phyloP scores from a whole-genome alignment of 768 basidiomycete genomes.

The Sarcodon aspratus region DNA sequence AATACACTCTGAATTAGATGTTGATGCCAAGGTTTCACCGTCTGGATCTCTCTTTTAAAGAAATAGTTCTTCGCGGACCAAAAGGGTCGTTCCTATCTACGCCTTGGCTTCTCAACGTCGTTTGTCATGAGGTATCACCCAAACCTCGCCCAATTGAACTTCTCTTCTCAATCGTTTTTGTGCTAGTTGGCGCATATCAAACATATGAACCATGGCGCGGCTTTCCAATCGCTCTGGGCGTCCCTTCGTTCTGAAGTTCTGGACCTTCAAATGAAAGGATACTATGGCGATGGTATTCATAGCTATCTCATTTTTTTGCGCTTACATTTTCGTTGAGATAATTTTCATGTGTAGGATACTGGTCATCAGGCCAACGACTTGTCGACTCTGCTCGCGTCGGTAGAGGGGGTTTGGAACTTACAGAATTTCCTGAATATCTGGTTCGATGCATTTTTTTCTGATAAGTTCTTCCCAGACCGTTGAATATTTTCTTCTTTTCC shows the following conservation, averaged over 20 bases:
- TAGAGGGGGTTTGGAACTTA: constrained; percentile 37
- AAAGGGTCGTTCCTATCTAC: constrained; percentile 51
- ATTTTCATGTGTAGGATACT: constrained; percentile 42
- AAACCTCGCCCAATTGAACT: neutral
- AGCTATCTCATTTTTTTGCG: neutral
- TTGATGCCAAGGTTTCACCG: too few relatives aligned
- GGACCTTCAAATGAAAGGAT: constrained; percentile 60
- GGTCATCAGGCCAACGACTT: constrained; percentile 69
- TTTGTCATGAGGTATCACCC: constrained; percentile 69
- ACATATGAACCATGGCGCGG: constrained; percentile 76
- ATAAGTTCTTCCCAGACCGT: neutral
- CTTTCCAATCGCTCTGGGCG: constrained; percentile 67
- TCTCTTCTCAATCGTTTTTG: neutral
- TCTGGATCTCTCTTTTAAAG: constrained; percentile 23
- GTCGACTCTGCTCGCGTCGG: constrained; percentile 47
- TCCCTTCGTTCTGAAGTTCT: constrained; percentile 55
- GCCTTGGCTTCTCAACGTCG: constrained; percentile 61
- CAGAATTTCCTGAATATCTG: constrained; percentile 70
- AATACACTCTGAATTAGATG: neutral
- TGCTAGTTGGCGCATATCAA: constrained; percentile 72
- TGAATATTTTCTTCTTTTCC: neutral
- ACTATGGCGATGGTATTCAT: constrained; percentile 66
- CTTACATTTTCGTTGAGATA: neutral
- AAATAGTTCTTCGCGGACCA: constrained; percentile 59
- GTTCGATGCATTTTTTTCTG: constrained; percentile 23